phyloP scores from a whole-genome alignment of 306 rosid genomes.

The Acacia melanoxylon region DNA sequence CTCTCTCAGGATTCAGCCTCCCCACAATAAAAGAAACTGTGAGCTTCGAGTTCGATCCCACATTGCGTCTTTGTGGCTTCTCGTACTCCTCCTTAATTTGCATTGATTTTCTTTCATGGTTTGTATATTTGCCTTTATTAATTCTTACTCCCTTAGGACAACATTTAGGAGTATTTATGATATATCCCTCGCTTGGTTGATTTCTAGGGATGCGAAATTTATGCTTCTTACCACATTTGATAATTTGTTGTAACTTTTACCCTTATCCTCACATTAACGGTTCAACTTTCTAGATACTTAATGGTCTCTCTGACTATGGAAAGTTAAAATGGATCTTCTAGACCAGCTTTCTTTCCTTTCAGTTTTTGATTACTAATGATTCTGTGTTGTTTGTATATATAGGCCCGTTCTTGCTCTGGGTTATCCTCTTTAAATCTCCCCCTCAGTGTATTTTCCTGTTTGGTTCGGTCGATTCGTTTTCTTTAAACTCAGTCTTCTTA shows the following conservation, averaged over 20 bases:
- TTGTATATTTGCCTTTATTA: background rate
- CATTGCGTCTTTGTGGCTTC: constrained; percentile 20
- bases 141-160: no score
- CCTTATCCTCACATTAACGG: background rate
- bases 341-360: background rate
- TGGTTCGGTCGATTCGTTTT: no score
- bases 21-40: no score
- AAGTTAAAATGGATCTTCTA: background rate
- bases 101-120: constrained; percentile 55
- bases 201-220: no score
- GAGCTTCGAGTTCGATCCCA: no score
- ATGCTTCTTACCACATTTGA: background rate
- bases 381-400: background rate
- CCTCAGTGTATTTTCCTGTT: no score
- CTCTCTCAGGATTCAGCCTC: no score
- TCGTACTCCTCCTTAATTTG: constrained; percentile 30
- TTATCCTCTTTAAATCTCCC: background rate
- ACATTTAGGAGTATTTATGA: no score
- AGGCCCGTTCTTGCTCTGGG: background rate
- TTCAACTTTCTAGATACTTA: background rate
- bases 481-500: background rate
- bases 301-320: background rate
- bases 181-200: no score
- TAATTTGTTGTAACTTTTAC: background rate
- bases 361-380: background rate